Base-by-base conservation (phyloP, 2,329 filamentous ascomycete species). In the Tympanopsis confertula region DNA sequence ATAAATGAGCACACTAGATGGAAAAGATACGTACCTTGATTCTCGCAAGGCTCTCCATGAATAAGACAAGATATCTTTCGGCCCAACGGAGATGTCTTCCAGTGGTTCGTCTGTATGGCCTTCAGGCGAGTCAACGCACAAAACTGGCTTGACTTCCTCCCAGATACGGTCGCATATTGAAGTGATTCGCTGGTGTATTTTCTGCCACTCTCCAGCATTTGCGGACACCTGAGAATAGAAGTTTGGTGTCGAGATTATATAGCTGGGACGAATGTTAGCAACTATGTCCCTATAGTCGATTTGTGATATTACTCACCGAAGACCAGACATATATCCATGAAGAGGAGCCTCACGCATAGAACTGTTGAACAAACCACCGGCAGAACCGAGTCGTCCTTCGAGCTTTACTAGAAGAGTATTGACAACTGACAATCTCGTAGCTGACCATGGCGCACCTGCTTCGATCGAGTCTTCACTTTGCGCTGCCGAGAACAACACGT, bases 331-430 rank as follows among this genome's bases (percentile, higher is more conserved):
- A 33, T 33, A 33, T 10, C 30, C 30, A 33, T 33, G 30, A 17
- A 33, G 30, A 33, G 30, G 30, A 10, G 30, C 30, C 7, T 33
- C 30, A 13, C 30, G 30, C 30, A 33, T 33, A 7, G 30, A 33
- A 7, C 10, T 10, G 15, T 13, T 33, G 15, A 33, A 33, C 10
- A 33, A 15, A 33, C 30, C 30, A 7, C 30, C 15, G 7, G 30
- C 12, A 33, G 12, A 12, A 7, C 10, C 10, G 12, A 33, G 12
- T 18, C 17, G 10, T 7, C 15, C 30, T 33, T 33, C 30, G 7
- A 33, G 15, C 30, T 33, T 33, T 15, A 12, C 17, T 7, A 33
- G 30, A 17, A 33, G 7, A 13, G 17, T 13, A 33, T 33, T 15
- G 15, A 17, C 30, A 13, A 33, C 30, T 33, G 7, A 10, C 10